A percentile compares a stretch with the other conserved stretches of the same genome.
phyloP scores from a whole-genome alignment of 2,329 filamentous ascomycete species.

The Xylariaceae sp. region DNA sequence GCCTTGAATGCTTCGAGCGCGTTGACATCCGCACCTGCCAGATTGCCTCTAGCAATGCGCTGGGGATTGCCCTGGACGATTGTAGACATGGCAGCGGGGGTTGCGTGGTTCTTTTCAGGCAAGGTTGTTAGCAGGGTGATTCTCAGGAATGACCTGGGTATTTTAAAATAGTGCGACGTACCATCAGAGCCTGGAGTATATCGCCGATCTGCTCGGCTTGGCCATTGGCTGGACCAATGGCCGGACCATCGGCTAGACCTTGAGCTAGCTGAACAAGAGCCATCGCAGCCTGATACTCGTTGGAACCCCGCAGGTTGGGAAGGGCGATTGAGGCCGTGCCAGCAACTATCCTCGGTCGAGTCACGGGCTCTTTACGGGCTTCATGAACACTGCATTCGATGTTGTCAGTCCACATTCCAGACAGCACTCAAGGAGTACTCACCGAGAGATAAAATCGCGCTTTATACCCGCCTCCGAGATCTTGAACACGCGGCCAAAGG shows the following conservation, averaged over 20 bases:
- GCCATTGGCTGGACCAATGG: constrained; percentile 41
- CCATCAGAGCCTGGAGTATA: constrained; percentile 53
- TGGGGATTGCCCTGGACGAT: constrained; percentile 45
- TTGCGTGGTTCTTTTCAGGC: constrained; percentile 39
- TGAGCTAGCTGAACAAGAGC: constrained; percentile 55
- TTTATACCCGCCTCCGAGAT: constrained; percentile 61
- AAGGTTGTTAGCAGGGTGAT: constrained; percentile 6
- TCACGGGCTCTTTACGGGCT: constrained; percentile 21
- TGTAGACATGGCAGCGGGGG: constrained; percentile 41
- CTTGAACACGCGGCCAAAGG: constrained; percentile 61
- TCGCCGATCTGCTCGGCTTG: no score
- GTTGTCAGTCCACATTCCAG: constrained; percentile 12
- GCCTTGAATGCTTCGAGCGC: constrained; percentile 42
- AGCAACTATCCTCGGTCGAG: constrained; percentile 1
- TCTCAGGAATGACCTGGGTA: not conserved
- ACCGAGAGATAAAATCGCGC: constrained; percentile 66
- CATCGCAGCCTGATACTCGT: constrained; percentile 62
- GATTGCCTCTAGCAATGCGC: constrained; percentile 37
- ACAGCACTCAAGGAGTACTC: constrained; percentile 29
- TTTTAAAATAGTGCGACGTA: constrained; percentile 39
- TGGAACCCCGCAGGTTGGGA: constrained; percentile 44
- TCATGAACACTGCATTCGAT: constrained; percentile 29
- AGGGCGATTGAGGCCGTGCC: constrained; percentile 27
- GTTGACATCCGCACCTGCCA: constrained; percentile 40
- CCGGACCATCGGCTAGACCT: constrained; percentile 40